Percentiles rank a stretch among this genome's conserved stretches.
Evolutionary conservation across 2,329 filamentous ascomycete genomes (phyloP).

Genomic region (Calonectria naviculata): DNA sequence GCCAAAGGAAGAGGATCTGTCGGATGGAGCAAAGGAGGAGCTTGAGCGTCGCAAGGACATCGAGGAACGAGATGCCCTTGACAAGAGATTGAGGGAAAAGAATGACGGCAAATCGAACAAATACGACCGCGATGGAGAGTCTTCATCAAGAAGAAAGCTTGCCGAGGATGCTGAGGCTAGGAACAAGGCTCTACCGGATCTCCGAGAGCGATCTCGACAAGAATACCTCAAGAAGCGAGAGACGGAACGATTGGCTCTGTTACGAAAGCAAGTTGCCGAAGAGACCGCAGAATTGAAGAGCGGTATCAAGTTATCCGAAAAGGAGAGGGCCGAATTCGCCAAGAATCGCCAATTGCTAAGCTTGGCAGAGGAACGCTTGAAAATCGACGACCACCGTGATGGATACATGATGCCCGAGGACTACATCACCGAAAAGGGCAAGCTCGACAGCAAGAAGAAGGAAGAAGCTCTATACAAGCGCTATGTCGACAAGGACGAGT

Average conservation of each 20-base stretch:
- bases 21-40: conserved; percentile 70
- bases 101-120: conserved; percentile 79
- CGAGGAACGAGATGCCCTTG: conserved; percentile 82
- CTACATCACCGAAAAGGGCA: conserved; percentile 93
- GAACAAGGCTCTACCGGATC: conserved; percentile 79
- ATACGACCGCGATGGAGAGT: conserved; percentile 66
- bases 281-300: conserved; percentile 85
- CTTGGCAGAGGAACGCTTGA: conserved; percentile 84
- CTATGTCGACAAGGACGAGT: conserved; percentile 88
- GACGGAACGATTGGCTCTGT: conserved; percentile 83
- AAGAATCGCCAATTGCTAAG: conserved; percentile 86
- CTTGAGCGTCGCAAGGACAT: conserved; percentile 73
- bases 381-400: conserved; percentile 91
- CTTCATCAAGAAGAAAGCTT: conserved; percentile 64
- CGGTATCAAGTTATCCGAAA: conserved; percentile 78
- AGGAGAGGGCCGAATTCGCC: conserved; percentile 88
- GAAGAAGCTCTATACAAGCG: conserved; percentile 90
- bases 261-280: conserved; percentile 90
- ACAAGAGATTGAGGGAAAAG: conserved; percentile 78
- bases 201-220: conserved; percentile 87
- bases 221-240: conserved; percentile 96
- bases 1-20: conserved; percentile 58
- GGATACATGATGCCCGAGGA: conserved; percentile 95
- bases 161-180: conserved; percentile 71
- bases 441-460: conserved; percentile 88